Evolutionary conservation across 2,329 filamentous ascomycete species (phyloP).

Genomic region (Sclerotinia nivalis): DNA sequence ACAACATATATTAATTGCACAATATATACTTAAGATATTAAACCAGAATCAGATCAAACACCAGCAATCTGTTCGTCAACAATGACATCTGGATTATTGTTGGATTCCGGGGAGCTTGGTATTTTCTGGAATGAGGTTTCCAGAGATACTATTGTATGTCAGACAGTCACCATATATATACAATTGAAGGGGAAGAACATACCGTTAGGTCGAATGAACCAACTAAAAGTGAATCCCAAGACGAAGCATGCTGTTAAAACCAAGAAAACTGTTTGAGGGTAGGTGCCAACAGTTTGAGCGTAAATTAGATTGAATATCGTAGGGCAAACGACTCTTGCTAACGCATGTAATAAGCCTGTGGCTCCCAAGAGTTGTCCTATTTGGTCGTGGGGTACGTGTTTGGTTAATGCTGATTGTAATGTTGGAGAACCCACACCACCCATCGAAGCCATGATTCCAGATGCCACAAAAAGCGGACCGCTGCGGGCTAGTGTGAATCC

Average conservation of each 20-base stretch:
- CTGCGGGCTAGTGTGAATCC: conserved; percentile 70
- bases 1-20: not conserved
- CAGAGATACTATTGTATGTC: conserved; percentile 29
- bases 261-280: conserved; percentile 82
- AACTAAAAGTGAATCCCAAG: conserved; percentile 64
- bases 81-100: conserved; percentile 27
- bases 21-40: conserved; percentile 3
- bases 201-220: conserved; percentile 74
- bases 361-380: conserved; percentile 89
- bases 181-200: conserved; percentile 44
- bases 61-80: conserved; percentile 31
- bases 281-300: conserved; percentile 73
- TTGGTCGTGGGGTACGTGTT: conserved; percentile 80
- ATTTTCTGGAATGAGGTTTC: conserved; percentile 21
- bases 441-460: conserved; percentile 71
- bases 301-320: conserved; percentile 86
- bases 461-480: conserved; percentile 65
- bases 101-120: not conserved
- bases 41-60: conserved; percentile 10
- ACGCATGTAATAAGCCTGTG: conserved; percentile 79
- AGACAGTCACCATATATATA: not conserved
- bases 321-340: conserved; percentile 77
- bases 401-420: conserved; percentile 80
- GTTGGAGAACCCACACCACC: conserved; percentile 86
- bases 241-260: conserved; percentile 68